Conservation (phyloP, 2,329 filamentous ascomycete species). For the Phoma sp. region DNA sequence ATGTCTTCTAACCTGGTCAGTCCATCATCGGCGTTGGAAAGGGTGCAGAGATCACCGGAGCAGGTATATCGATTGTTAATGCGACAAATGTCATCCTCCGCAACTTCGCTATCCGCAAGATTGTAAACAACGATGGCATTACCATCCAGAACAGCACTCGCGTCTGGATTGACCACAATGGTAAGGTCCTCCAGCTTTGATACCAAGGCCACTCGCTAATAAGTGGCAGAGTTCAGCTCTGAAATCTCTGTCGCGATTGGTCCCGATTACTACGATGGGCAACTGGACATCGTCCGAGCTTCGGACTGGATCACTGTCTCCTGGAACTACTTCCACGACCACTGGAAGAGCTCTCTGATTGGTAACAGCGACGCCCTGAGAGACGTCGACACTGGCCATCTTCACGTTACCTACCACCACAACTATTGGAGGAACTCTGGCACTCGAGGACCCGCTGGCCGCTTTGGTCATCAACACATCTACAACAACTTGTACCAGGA, state of each 20-base stretch:
- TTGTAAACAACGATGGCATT: slow-evolving; percentile 65
- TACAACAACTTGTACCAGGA: slow-evolving; percentile 60
- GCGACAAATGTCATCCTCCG: slow-evolving; percentile 67
- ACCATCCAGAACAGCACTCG: slow-evolving; percentile 65
- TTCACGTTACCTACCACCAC: slow-evolving; percentile 70
- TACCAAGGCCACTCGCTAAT: background rate
- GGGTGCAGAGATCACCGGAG: slow-evolving; percentile 50
- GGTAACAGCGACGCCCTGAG: slow-evolving; percentile 66
- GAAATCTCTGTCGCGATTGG: slow-evolving; percentile 63
- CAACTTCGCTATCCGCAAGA: slow-evolving; percentile 67
- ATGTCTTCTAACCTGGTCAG: slow-evolving; percentile 45
- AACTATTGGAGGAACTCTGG: slow-evolving; percentile 71
- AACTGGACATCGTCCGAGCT: slow-evolving; percentile 68
- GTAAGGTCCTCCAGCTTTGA: background rate
- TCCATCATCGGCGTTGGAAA: slow-evolving; percentile 41
- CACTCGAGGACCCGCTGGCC: slow-evolving; percentile 67
- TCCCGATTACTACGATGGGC: slow-evolving; percentile 69
- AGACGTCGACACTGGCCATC: slow-evolving; percentile 65
- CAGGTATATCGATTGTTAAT: slow-evolving; percentile 61
- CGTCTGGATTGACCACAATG: slow-evolving; percentile 70
- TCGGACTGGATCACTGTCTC: slow-evolving; percentile 67
- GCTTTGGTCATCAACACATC: slow-evolving; percentile 70
- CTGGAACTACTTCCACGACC: slow-evolving; percentile 61
- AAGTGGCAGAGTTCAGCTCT: slow-evolving; percentile 60
- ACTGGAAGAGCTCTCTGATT: slow-evolving; percentile 67